Evolutionary conservation across 106 monocot genomes (phyloP).

Genomic region (Dioscorea zingiberensis): DNA sequence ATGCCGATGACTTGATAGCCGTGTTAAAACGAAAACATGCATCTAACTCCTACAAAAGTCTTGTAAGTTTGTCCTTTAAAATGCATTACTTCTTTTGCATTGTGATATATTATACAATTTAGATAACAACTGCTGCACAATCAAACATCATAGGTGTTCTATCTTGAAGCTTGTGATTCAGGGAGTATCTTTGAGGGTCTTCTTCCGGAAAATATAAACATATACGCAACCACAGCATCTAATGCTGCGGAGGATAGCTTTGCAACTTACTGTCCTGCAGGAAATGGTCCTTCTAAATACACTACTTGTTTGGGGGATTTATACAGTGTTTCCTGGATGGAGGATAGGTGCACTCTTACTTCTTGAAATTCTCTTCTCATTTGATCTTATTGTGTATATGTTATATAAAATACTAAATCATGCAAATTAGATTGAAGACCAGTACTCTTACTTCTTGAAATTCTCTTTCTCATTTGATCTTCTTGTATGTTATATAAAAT

Average conservation of each 20-base stretch:
- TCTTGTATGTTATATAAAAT: too few relatives aligned
- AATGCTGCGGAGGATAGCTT: constrained; percentile 72
- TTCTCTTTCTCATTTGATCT: too few relatives aligned
- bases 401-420: too few relatives aligned
- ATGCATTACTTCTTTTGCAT: neutral
- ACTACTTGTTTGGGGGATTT: constrained; percentile 74
- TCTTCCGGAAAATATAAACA: constrained; percentile 48
- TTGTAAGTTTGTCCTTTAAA: constrained; percentile 33
- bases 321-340: constrained; percentile 87
- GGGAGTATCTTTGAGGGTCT: constrained; percentile 81
- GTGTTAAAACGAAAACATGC: constrained; percentile 75
- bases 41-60: constrained; percentile 58
- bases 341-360: constrained; percentile 49
- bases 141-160: constrained; percentile 42
- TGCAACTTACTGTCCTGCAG: constrained; percentile 71
- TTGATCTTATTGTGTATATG: too few relatives aligned
- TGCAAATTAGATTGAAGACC: too few relatives aligned
- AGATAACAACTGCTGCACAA: neutral
- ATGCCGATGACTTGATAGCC: constrained; percentile 59
- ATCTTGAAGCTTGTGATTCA: constrained; percentile 88
- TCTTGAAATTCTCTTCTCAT: too few relatives aligned
- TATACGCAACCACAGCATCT: constrained; percentile 79
- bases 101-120: neutral
- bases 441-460: too few relatives aligned
- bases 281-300: constrained; percentile 39